Conservation (phyloP, 495 filamentous ascomycete species). For the Penicillium robsamsonii region DNA sequence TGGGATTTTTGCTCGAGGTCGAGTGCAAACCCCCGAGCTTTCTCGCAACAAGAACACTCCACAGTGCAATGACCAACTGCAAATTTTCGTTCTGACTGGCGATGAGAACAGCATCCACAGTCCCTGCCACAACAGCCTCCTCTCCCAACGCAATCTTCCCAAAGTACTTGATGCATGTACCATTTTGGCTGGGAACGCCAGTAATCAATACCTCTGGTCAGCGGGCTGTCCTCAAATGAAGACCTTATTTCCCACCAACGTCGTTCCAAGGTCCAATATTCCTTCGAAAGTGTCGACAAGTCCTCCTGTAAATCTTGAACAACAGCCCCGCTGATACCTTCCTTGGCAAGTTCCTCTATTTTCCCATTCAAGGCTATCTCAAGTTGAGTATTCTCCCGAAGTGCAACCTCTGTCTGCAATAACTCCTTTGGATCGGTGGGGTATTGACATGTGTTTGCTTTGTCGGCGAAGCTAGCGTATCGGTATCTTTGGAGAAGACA, state of each 20-base stretch:
- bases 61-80: constrained; percentile 9
- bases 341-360: neutral
- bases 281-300: neutral
- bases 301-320: neutral
- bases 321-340: neutral
- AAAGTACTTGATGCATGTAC: constrained; percentile 10
- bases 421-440: neutral
- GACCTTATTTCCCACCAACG: constrained; percentile 2
- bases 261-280: neutral
- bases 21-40: constrained; percentile 2
- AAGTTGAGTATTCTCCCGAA: constrained; percentile 12
- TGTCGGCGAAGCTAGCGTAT: neutral
- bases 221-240: neutral
- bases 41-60: constrained; percentile 11
- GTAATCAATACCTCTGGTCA: constrained; percentile 5
- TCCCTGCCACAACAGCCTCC: constrained; percentile 9
- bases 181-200: constrained; percentile 9
- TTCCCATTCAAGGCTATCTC: constrained; percentile 6
- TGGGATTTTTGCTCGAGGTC: neutral
- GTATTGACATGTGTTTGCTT: neutral
- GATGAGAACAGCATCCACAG: constrained; percentile 8
- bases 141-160: constrained; percentile 7
- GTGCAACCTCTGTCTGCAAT: constrained; percentile 2
- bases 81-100: constrained; percentile 2
- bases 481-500: constrained; percentile 3